These are phyloP conservation scores for Neurospora hispaniola DNA, from an alignment of 495 filamentous ascomycete genomes.

Conservation along the genomic window DNA sequence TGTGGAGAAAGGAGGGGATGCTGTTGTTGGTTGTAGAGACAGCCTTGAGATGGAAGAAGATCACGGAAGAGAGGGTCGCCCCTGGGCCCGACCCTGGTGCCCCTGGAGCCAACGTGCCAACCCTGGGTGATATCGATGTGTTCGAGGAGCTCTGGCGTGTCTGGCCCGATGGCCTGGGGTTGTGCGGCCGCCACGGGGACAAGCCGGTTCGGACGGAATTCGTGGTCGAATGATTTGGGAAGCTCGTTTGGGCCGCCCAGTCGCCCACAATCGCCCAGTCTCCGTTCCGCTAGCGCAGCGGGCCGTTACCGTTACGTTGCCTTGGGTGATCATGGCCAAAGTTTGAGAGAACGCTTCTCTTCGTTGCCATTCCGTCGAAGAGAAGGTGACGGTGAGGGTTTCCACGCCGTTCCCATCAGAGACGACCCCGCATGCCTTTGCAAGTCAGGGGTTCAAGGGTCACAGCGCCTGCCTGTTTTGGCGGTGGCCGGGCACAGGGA, in stretches of 20 bases:
- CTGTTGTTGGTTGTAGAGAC: neutral
- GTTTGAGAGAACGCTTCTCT: neutral
- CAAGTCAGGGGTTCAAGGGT: neutral
- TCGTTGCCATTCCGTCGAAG: neutral
- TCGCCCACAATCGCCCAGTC: neutral
- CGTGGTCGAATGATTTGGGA: neutral
- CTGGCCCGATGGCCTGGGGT: neutral
- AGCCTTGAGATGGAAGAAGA: neutral
- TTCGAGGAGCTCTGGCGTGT: neutral
- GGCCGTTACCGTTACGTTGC: neutral
- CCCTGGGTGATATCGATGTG: neutral
- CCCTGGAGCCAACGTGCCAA: neutral
- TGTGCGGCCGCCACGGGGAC: neutral
- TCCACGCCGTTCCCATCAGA: neutral
- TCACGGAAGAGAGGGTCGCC: neutral
- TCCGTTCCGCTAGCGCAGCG: neutral
- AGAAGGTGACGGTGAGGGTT: neutral
- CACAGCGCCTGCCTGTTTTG: neutral
- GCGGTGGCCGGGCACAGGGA: slow-evolving; percentile 12
- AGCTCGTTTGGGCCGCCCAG: neutral
- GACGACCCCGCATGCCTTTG: neutral
- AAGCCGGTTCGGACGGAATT: neutral
- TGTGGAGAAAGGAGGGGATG: neutral
- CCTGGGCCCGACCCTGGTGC: neutral
- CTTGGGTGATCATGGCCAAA: neutral